Base-by-base conservation (phyloP, 1,139 yeast genomes). In the Lodderomyces elongisporus region DNA sequence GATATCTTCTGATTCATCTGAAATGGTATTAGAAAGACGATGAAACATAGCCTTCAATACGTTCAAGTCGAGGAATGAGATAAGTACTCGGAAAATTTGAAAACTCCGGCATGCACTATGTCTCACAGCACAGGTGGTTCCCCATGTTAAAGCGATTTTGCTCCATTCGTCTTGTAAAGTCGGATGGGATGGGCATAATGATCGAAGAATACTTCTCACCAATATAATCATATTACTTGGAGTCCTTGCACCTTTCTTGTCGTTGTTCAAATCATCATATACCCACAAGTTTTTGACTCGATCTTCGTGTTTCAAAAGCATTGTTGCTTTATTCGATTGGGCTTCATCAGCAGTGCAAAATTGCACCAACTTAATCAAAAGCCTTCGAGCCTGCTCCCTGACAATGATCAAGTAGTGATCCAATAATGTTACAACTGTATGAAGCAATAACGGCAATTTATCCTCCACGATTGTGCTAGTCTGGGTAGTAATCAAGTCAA, bases 71-170 rank as follows among this genome's bases (percentile, higher is more conserved):
- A 91, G 62, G 45, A 81, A 79, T 10, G 85, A 74, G 12, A 88
- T 61, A 34, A 91, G 59, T 4, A 95, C 85, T 32, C 99, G 67
- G 59, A 89, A 91, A 0, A 88, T 72, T 54, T 93, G 98, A 56
- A 93, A 91, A 0, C 97, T 88, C 21, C 98, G 74, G 48, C 98
- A 91, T 0, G 99, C 98, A 49, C 91, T 77, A 54, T 93, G 99
- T 48, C 97, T 73, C 0, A 91, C 98, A 2, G 97, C 95, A 62
- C 98, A 91, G 1, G 96, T 80, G 0, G 98, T 91, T 0, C 98
- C 97, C 98, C 98, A 93, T 25, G 72, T 70, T 30, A 93, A 65
- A 0, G 97, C 85, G 2, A 77, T 78, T 31, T 82, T 64, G 33
- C 95, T 82, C 98, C 98, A 87, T 35, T 80, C 82, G 32, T 74